A percentile compares a stretch with the other conserved stretches of the same genome.
Evolutionary conservation across 805 yeast genomes (phyloP).

Genomic region (Barnettozyma botsteinii): DNA sequence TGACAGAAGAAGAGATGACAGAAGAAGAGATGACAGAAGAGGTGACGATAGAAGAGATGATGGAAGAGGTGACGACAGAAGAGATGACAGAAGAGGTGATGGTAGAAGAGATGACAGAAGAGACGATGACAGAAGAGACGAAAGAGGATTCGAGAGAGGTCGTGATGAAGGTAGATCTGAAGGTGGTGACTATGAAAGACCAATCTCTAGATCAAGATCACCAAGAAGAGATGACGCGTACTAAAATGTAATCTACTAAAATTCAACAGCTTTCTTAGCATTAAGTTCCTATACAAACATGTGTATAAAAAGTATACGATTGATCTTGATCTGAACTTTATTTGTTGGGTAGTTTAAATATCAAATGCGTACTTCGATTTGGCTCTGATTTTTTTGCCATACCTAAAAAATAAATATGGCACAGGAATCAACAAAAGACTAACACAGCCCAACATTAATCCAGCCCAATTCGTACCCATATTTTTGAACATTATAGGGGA

Average conservation of each 20-base stretch:
- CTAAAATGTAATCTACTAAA: no score
- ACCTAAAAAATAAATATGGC: constrained; percentile 58
- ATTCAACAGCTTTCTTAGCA: no score
- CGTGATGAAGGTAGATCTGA: constrained; percentile 9
- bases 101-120: constrained; percentile 14
- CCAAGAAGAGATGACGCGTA: constrained; percentile 16
- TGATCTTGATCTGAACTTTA: no score
- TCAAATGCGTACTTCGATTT: constrained; percentile 41
- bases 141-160: constrained; percentile 7
- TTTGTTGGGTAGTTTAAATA: no score
- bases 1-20: constrained; percentile 14
- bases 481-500: constrained; percentile 62
- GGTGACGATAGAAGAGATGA: constrained; percentile 8
- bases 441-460: constrained; percentile 60
- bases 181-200: constrained; percentile 1
- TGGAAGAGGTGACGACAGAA: constrained; percentile 17
- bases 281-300: no score
- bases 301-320: no score
- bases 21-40: constrained; percentile 9
- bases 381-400: constrained; percentile 50
- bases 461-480: constrained; percentile 77
- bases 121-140: constrained; percentile 4
- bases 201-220: no score
- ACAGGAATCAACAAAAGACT: constrained; percentile 55
- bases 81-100: constrained; percentile 16